A percentile compares a stretch with the other conserved stretches of the same genome.
These are phyloP conservation scores for Strombidium stylifer DNA, from an alignment of 73 alveolate species.

Conservation along the genomic window DNA sequence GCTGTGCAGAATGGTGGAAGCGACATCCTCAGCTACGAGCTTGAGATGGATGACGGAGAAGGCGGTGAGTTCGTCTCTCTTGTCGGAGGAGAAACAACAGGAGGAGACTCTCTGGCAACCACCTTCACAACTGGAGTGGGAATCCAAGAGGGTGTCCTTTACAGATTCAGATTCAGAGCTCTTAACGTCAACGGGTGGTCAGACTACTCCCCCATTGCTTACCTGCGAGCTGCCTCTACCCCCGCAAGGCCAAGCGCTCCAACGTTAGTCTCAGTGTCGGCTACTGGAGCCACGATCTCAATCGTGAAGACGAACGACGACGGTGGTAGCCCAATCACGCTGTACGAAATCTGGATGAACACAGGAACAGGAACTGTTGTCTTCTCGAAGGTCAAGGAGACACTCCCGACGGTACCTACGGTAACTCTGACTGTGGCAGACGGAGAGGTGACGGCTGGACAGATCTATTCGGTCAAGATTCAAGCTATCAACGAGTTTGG, in stretches of 20 bases:
- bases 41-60: constrained; percentile 57
- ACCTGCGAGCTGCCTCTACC: constrained; percentile 40
- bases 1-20: constrained; percentile 51
- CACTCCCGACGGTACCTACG: constrained; percentile 9
- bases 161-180: constrained; percentile 67
- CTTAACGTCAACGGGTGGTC: constrained; percentile 60
- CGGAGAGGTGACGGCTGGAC: constrained; percentile 56
- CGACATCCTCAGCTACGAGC: constrained; percentile 28
- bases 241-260: constrained; percentile 70
- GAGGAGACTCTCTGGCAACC: constrained; percentile 52
- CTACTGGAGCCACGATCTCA: constrained; percentile 42
- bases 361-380: too few species aligned
- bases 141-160: constrained; percentile 31
- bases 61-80: constrained; percentile 50
- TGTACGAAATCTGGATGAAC: constrained; percentile 42
- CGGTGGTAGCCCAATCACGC: constrained; percentile 42
- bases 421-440: not conserved
- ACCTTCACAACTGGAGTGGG: constrained; percentile 32
- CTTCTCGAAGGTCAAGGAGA: constrained; percentile 4
- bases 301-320: constrained; percentile 18
- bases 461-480: constrained; percentile 44
- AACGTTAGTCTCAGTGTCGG: constrained; percentile 31
- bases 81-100: constrained; percentile 21
- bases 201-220: constrained; percentile 49
- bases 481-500: constrained; percentile 48